Evolutionary conservation across 257 asterid species (phyloP).

Genomic region (Rehmannia glutinosa): DNA sequence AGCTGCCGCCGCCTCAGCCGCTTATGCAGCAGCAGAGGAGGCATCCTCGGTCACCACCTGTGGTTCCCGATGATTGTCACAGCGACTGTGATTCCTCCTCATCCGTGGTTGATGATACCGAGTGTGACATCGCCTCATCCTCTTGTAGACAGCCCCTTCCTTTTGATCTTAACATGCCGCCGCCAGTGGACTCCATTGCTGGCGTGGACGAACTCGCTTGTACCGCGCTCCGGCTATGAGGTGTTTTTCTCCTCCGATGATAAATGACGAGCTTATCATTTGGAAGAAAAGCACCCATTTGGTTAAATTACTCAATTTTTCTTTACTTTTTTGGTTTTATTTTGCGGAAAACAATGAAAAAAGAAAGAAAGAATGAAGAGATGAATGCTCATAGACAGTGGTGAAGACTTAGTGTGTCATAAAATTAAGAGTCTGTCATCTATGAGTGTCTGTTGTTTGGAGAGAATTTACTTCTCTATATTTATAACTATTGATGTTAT

Average conservation of each 20-base stretch:
- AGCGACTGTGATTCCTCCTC: constrained; percentile 74
- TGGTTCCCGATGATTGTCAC: constrained; percentile 46
- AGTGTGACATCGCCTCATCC: constrained; percentile 40
- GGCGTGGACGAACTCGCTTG: constrained; percentile 33
- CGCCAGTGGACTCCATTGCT: constrained; percentile 19
- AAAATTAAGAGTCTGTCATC: constrained; percentile 23
- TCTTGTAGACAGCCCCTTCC: constrained; percentile 34
- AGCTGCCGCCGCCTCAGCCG: constrained; percentile 20
- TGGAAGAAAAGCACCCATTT: constrained; percentile 18
- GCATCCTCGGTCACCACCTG: constrained; percentile 43
- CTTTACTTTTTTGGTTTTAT: neutral
- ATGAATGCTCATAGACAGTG: constrained; percentile 28
- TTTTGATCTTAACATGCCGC: constrained; percentile 51
- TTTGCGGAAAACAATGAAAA: neutral
- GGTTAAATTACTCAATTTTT: constrained; percentile 26
- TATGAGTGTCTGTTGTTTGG: constrained; percentile 34
- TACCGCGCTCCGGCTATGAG: constrained; percentile 43
- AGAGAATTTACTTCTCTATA: constrained; percentile 34
- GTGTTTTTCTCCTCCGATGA: neutral
- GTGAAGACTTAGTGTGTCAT: constrained; percentile 21
- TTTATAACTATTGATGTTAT: constrained; percentile 39
- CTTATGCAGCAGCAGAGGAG: constrained; percentile 25
- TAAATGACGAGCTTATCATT: constrained; percentile 4
- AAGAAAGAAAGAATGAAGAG: neutral
- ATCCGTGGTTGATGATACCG: constrained; percentile 55